Evolutionary conservation across 805 yeast genomes (phyloP).

Genomic region (Sugiyamaella mastotermitis): DNA sequence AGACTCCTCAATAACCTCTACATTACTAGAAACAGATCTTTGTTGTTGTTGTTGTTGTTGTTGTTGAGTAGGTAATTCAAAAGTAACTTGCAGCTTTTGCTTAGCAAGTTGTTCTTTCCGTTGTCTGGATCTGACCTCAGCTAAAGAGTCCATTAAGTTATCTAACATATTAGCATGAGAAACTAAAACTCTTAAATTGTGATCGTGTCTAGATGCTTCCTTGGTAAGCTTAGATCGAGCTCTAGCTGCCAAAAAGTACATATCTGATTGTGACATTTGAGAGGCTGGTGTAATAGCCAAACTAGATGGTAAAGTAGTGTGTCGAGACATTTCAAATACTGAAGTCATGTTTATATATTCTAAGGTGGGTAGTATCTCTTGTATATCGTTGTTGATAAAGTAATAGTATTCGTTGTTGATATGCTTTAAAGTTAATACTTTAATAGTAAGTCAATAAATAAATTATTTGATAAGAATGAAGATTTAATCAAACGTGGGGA

Average conservation of each 20-base stretch:
- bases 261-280: conserved; percentile 36
- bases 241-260: conserved; percentile 56
- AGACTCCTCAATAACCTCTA: conserved; percentile 3
- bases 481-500: no score
- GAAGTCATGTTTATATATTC: no score
- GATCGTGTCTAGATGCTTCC: conserved; percentile 55
- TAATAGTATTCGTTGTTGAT: no score
- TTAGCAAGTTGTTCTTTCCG: conserved; percentile 19
- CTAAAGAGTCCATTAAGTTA: conserved; percentile 46
- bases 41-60: background rate
- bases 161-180: conserved; percentile 70
- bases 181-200: conserved; percentile 52
- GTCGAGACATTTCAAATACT: no score
- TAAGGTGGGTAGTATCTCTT: no score
- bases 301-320: conserved; percentile 3
- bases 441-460: no score
- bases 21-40: background rate
- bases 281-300: conserved; percentile 19
- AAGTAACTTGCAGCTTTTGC: conserved; percentile 9
- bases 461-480: no score
- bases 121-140: conserved; percentile 13
- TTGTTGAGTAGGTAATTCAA: conserved; percentile 8
- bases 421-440: no score
- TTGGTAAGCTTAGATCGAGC: conserved; percentile 58
- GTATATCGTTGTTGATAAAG: no score